Conservation (phyloP, 2,329 filamentous ascomycete genomes). For the Fusarium solani-melongenae region DNA sequence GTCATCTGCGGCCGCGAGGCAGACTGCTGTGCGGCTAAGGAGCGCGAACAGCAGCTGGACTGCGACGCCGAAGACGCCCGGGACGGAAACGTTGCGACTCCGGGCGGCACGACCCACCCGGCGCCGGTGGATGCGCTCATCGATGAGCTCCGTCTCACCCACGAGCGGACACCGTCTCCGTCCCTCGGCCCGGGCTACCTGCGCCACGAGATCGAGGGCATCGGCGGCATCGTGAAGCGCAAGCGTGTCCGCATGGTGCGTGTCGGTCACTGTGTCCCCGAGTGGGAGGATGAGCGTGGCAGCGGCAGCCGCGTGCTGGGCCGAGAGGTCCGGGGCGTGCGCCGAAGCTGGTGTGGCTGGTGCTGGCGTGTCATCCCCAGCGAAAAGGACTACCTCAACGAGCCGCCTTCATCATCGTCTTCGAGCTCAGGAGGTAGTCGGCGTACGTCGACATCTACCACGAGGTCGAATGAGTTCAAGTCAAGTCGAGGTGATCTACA, state of each 20-base stretch:
- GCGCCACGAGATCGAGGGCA: constrained; percentile 89
- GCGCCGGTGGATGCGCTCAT: constrained; percentile 42
- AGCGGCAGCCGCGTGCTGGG: constrained; percentile 71
- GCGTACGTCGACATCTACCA: constrained; percentile 39
- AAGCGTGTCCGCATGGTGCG: constrained; percentile 86
- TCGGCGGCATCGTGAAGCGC: constrained; percentile 88
- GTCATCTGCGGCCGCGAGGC: constrained; percentile 86
- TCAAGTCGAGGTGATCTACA: constrained; percentile 3
- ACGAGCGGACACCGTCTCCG: constrained; percentile 58
- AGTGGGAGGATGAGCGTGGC: constrained; percentile 82
- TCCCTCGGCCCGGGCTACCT: constrained; percentile 78
- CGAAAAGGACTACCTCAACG: constrained; percentile 53
- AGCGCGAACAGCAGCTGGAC: constrained; percentile 86
- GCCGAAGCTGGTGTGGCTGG: constrained; percentile 93
- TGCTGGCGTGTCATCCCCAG: constrained; percentile 81
- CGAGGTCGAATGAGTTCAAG: constrained; percentile 26
- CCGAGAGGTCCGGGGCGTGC: constrained; percentile 74
- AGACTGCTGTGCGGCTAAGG: constrained; percentile 79
- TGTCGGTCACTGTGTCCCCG: constrained; percentile 86
- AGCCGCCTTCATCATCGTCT: constrained; percentile 39
- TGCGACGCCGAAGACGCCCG: constrained; percentile 82
- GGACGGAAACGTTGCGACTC: constrained; percentile 48
- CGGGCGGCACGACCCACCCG: constrained; percentile 14
- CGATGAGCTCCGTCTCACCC: constrained; percentile 45
- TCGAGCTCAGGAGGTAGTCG: constrained; percentile 38